A percentile compares a stretch with the other conserved stretches of the same genome.
phyloP scores from a whole-genome alignment of 2,329 filamentous ascomycete species.

The Aspergillus sp. region DNA sequence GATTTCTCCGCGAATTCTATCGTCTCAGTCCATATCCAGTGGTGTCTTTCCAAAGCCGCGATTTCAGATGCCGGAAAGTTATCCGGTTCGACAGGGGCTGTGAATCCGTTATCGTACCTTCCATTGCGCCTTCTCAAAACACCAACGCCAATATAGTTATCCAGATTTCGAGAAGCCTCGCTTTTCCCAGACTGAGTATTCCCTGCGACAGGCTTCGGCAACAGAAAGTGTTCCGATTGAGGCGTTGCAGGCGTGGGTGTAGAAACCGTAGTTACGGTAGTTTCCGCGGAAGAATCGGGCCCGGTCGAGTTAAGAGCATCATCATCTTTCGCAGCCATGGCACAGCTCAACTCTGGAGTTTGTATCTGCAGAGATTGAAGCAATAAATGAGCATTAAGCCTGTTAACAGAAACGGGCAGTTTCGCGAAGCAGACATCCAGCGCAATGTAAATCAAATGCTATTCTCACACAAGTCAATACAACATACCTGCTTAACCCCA shows the following conservation, averaged over 20 bases:
- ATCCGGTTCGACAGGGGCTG: neutral
- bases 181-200: slow-evolving; percentile 11
- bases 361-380: neutral
- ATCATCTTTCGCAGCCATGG: neutral
- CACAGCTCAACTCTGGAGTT: neutral
- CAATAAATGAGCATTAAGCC: neutral
- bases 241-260: neutral
- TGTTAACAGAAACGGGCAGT: neutral
- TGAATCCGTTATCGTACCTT: neutral
- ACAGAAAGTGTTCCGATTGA: neutral
- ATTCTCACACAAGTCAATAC: neutral
- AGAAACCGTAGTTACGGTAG: neutral
- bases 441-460: too few relatives aligned
- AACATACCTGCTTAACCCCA: neutral
- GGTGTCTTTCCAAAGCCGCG: slow-evolving; percentile 30
- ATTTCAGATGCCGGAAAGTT: slow-evolving; percentile 28
- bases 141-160: slow-evolving; percentile 36
- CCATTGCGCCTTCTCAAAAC: slow-evolving; percentile 25
- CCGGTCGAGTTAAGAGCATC: neutral
- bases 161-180: slow-evolving; percentile 15
- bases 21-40: slow-evolving; percentile 39
- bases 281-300: neutral
- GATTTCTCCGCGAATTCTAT: slow-evolving; percentile 19
- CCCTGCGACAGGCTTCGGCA: neutral
- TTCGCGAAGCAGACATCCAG: neutral